Base-by-base conservation (phyloP, 208 protist genomes). In the Trypanosoma avium region DNA sequence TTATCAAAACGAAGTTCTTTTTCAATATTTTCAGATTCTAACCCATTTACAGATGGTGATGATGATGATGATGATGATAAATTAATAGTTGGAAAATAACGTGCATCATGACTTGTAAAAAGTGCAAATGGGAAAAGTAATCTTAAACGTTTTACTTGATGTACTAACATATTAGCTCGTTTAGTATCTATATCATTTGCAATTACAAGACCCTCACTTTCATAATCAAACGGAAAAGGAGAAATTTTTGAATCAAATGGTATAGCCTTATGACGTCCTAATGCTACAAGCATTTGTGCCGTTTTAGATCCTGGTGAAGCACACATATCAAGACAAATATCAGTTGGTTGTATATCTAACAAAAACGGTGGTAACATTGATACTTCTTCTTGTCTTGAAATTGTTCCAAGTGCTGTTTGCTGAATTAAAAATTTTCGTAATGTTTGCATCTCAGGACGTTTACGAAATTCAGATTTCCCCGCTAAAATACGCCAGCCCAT, bases 241-340 rank as follows among this genome's bases (percentile, higher is more conserved):
- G 86, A 92, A 24, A 79, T 70, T 54, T 80, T 73, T 17, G 82
- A 82, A 15, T 70, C 62, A 0, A 50, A 45, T 4, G 79, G 63
- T 27, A 88, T 63, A 21, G 72, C 43, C 74, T 86, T 93, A 70
- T 88, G 84, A 10, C 88, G 85, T 6, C 84, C 89, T n/a, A 95
- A 61, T 29, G 81, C 76, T 32, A 87, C 82, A 17, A 96, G 76
- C 81, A 96, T 86, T 66, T 92, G 88, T 42, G 86, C 81, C 61
- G 88, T 93, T 72, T 97, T 97, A n/a, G 85, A 93, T 10, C 92
- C 92, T 2, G 92, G 92, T 24, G 92, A 94, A 46, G 89, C 87
- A 52, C 92, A 97, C 85, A 97, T 91, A 70, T 97, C 92, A 3
- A 97, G 80, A 54, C 92, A 92, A 21, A 77, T 66, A 52, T 95